Evolutionary conservation across 2,329 filamentous ascomycete genomes (phyloP), one percentile per base, ranked within the genome.

Genomic region (Fusarium hainanense): DNA sequence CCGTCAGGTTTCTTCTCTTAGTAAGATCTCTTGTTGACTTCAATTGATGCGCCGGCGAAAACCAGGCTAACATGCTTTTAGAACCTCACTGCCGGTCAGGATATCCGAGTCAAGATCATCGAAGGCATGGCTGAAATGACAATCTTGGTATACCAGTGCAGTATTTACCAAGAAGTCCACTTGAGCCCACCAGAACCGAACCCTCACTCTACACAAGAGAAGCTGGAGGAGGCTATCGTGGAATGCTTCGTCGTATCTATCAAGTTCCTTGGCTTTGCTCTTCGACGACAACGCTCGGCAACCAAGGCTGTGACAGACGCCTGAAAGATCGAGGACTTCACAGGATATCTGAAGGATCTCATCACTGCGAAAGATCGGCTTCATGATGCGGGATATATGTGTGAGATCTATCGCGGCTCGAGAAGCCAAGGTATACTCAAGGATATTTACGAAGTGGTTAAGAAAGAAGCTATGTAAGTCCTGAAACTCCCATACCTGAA

Each of bases 181-280:
- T 7, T 57, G 0, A 3, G 4, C 1, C 13, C 5, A 2, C 0
- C 18, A 3, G 14, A 13, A 4, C 8, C 5, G 1, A 13, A 2
- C 1, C 18, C 9, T 4, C 23, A 25, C 13, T 6, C 25, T 5
- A 14, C 12, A 2, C 16, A 6, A 9, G 1, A 8, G 1, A 32
- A 7, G 13, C 4, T 59, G 0, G 6, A 21, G 1, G 6, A 16
- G 4, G 12, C 1, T 0, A 42, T 58, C 4, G 11, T 42, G 2
- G 34, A 57, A 3, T 14, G 14, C 0, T n/a, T 60, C 0, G 50
- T 23, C 18, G 16, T 10, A 0, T 47, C 42, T 7, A n/a, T 57
- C 3, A 23, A 3, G 11, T 21, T 60, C 3, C 42, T 60, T 3
- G 21, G 25, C 1, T 42, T 60, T 18, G 32, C 42, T 5, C 30